Conservation (phyloP, 2,329 filamentous ascomycete genomes). For the Blumeriella jaapii region DNA sequence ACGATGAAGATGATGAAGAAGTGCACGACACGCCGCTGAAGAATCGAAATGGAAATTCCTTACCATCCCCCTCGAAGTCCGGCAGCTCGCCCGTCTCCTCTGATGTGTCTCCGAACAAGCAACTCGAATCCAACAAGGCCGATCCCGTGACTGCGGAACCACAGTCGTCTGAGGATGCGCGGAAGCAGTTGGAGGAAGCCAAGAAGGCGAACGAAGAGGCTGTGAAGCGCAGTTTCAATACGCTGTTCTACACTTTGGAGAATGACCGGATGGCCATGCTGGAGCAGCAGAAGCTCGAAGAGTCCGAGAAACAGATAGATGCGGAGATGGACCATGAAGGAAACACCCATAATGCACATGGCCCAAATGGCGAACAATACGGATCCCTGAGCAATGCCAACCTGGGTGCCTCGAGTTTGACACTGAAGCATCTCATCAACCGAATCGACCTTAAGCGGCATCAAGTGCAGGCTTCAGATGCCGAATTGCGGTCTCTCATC, state of each 20-base stretch:
- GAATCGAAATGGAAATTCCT: conserved; percentile 36
- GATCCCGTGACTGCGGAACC: conserved; percentile 40
- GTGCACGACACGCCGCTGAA: conserved; percentile 41
- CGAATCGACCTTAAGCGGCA: conserved; percentile 89
- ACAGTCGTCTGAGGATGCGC: conserved; percentile 74
- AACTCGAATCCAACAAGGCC: conserved; percentile 40
- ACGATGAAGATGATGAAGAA: conserved; percentile 59
- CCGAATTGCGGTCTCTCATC: conserved; percentile 83
- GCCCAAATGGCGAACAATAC: conserved; percentile 52
- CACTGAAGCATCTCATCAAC: conserved; percentile 91
- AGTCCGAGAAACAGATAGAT: conserved; percentile 91
- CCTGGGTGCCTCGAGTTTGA: conserved; percentile 88
- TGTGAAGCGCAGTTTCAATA: conserved; percentile 83
- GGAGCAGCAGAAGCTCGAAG: conserved; percentile 92
- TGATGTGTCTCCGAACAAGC: conserved; percentile 39
- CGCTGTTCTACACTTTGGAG: conserved; percentile 88
- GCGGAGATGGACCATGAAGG: conserved; percentile 75
- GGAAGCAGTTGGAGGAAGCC: conserved; percentile 85
- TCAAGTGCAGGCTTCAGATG: conserved; percentile 82
- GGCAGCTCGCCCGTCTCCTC: conserved; percentile 52
- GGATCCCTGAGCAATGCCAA: conserved; percentile 89
- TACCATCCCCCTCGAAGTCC: conserved; percentile 59
- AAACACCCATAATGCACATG: conserved; percentile 38
- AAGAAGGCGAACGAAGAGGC: conserved; percentile 84
- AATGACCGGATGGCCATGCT: conserved; percentile 94